phyloP scores from a whole-genome alignment of 768 basidiomycete species.

The Naganishia randhawae region DNA sequence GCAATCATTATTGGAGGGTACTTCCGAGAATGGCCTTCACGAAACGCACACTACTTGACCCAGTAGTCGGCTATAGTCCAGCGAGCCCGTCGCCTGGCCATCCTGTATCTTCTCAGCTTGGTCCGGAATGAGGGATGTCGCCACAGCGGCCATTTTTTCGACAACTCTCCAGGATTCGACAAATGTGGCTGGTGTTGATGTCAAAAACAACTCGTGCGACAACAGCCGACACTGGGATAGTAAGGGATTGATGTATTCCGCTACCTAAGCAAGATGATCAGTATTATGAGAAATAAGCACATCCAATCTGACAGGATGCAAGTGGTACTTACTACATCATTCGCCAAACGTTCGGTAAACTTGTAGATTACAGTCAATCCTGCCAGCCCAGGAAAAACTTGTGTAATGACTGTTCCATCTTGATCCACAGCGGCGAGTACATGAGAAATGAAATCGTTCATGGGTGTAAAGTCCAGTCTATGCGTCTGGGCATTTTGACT shows the following conservation, averaged over 20 bases:
- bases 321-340: conserved; percentile 61
- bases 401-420: conserved; percentile 74
- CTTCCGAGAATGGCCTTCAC: too few relatives aligned
- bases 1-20: not conserved
- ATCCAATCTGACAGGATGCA: too few relatives aligned
- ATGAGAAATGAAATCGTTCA: conserved; percentile 82
- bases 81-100: not conserved
- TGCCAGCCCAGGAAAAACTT: conserved; percentile 78
- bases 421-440: conserved; percentile 64
- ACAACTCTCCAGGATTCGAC: conserved; percentile 82
- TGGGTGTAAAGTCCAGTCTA: conserved; percentile 77
- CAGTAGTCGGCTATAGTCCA: not conserved
- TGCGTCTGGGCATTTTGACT: conserved; percentile 44
- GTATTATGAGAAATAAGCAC: too few relatives aligned
- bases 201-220: conserved; percentile 65
- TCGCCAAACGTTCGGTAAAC: conserved; percentile 78
- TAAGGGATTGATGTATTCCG: conserved; percentile 77
- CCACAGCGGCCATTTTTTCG: conserved; percentile 52
- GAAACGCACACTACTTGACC: conserved; percentile 4
- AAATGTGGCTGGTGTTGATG: conserved; percentile 84
- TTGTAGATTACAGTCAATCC: conserved; percentile 62
- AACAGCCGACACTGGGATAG: conserved; percentile 73
- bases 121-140: not conserved
- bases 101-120: too few relatives aligned
- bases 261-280: conserved; percentile 59